Conservation (phyloP, 164 flowering plant species). For the Aristolochia contorta region DNA sequence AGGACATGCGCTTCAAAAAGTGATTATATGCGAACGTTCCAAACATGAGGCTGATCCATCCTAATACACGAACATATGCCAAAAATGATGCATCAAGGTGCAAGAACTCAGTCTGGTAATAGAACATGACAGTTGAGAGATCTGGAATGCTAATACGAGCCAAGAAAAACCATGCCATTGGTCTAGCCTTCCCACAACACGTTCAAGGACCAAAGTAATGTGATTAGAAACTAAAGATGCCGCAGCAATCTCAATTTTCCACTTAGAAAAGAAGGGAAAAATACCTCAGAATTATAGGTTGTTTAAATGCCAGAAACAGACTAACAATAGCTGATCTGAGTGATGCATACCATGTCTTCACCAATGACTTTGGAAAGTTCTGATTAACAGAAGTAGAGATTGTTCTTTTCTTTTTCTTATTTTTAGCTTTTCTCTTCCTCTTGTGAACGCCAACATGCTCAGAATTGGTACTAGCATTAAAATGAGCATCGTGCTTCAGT, state of each 20-base stretch:
- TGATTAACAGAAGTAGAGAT: slow-evolving; percentile 6
- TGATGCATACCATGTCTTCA: slow-evolving; percentile 40
- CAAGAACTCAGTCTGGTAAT: slow-evolving; percentile 83
- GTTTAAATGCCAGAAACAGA: slow-evolving; percentile 59
- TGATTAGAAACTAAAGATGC: slow-evolving; percentile 10
- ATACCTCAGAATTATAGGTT: slow-evolving; percentile 81
- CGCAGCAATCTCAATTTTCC: no score
- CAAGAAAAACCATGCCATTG: slow-evolving; percentile 94
- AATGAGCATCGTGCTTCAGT: no score
- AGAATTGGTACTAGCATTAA: no score
- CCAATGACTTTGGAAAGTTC: slow-evolving; percentile 23
- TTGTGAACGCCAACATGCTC: no score
- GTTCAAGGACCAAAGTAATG: slow-evolving; percentile 10
- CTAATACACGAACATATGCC: slow-evolving; percentile 78
- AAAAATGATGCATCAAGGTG: slow-evolving; percentile 76
- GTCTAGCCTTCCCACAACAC: slow-evolving; percentile 44
- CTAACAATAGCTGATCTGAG: slow-evolving; percentile 50
- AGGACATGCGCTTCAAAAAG: slow-evolving; percentile 27
- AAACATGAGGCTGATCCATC: slow-evolving; percentile 83
- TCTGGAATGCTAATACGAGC: slow-evolving; percentile 70
- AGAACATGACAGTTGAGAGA: slow-evolving; percentile 82
- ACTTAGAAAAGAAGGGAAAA: neutral
- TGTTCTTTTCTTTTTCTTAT: no score
- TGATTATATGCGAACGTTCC: slow-evolving; percentile 76
- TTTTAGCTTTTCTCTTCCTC: no score